Evolutionary conservation across 176 grass and related monocot species (phyloP).

Genomic region (Bromus sterilis): DNA sequence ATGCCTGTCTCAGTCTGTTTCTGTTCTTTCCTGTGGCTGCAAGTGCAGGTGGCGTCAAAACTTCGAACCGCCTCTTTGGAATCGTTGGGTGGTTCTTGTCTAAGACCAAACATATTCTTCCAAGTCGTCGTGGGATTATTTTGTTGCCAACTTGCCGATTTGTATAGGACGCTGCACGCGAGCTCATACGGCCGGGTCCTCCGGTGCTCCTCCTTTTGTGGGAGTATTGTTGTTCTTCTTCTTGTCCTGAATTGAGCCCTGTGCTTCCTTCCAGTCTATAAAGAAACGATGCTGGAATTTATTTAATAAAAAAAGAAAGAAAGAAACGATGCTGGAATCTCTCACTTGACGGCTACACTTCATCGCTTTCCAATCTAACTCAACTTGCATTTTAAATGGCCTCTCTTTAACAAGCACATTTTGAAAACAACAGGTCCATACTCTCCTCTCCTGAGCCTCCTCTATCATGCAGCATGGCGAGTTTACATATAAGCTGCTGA

Average conservation of each 20-base stretch:
- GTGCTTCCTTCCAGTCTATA: background rate
- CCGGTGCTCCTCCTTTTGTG: too few relatives aligned
- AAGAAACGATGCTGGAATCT: background rate
- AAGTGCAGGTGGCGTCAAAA: background rate
- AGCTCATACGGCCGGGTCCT: background rate
- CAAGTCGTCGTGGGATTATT: background rate
- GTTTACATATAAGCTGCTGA: background rate
- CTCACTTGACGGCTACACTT: constrained; percentile 4
- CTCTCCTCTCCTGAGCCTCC: too few relatives aligned
- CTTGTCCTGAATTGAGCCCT: background rate
- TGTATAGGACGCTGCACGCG: background rate
- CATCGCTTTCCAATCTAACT: background rate
- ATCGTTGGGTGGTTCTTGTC: background rate
- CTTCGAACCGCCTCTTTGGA: background rate
- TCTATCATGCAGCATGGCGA: background rate
- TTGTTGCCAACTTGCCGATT: background rate
- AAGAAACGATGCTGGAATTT: background rate
- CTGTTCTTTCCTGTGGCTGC: background rate
- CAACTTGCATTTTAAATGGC: background rate
- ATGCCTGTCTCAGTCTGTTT: background rate
- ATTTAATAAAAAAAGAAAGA: too few relatives aligned
- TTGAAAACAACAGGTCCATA: too few relatives aligned
- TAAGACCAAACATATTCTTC: background rate
- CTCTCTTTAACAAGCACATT: background rate
- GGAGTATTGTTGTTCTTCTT: background rate